Percentiles rank a stretch among this genome's conserved stretches.
phyloP scores from a whole-genome alignment of 331 rosid genomes.

The Pyracantha coccinea region DNA sequence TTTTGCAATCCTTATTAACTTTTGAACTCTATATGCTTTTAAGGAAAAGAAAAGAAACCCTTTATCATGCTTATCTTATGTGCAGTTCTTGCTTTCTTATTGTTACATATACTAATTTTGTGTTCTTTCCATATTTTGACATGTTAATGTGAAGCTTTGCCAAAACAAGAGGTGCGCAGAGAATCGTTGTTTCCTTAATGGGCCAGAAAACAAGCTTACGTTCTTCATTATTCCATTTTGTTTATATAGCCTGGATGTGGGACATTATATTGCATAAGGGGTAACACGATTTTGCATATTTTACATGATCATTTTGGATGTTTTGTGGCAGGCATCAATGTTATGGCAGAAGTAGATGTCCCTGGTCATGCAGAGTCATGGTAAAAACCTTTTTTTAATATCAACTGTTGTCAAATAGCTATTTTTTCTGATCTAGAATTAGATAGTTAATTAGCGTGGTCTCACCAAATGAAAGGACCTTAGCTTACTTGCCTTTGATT shows the following conservation, averaged over 20 bases:
- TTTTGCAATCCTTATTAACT: slow-evolving; percentile 12
- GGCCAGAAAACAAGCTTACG: neutral
- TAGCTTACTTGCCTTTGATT: neutral
- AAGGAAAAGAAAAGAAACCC: neutral
- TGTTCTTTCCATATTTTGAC: slow-evolving; percentile 29
- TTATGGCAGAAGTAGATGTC: slow-evolving; percentile 95
- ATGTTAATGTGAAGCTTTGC: slow-evolving; percentile 65
- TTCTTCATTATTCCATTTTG: neutral
- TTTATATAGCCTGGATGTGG: neutral
- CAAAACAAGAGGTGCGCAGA: slow-evolving; percentile 71
- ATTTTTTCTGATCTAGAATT: neutral
- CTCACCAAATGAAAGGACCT: neutral
- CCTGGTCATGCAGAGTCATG: slow-evolving; percentile 96
- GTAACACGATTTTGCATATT: neutral
- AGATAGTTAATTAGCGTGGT: neutral
- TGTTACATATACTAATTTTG: slow-evolving; percentile 22
- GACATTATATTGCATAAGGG: neutral
- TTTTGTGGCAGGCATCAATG: slow-evolving; percentile 68
- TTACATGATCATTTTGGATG: slow-evolving; percentile 11
- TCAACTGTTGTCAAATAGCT: slow-evolving; percentile 3
- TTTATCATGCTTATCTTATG: neutral
- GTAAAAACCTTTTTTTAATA: slow-evolving; percentile 33
- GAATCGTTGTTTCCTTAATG: slow-evolving; percentile 16
- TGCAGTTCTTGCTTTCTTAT: slow-evolving; percentile 15
- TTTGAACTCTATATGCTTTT: neutral